Evolutionary conservation across 2,329 filamentous ascomycete species (phyloP), one percentile per base, ranked within the genome.

Genomic region (Xylaria sp.): DNA sequence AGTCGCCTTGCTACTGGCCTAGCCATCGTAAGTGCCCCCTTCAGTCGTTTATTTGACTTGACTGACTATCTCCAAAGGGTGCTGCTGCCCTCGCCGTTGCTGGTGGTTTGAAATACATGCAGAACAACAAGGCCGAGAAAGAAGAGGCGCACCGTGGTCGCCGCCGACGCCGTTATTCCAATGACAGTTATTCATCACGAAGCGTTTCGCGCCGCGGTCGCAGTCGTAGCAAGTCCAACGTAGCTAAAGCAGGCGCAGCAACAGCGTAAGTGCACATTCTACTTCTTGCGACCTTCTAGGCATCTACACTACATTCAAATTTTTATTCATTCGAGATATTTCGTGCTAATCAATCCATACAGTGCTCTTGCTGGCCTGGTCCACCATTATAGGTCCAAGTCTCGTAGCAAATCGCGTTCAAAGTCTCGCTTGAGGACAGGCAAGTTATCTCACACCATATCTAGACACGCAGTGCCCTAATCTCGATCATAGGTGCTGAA

Each of bases 91-190:
- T 89, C 23, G 87, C 87, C 7, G 84, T 87, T 19, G 86, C 87
- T 3, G 87, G 87, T n/a, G 87, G 87, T 4, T 82, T 86, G 65
- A 88, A 89, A 71, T 88, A 88, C 70, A 84, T 85, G 72, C 83
- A 88, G 65, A 82, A 83, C 68, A 84, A 81, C 74, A 87, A 86
- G 70, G 74, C 83, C 46, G 84, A 88, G 46, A 86, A 83, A 70
- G 87, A 88, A 66, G 86, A 89, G 69, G 74, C 80, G 14, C 77
- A 71, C 25, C 83, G 87, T 52, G 87, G 87, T 9, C 83, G 86
- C 46, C 83, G 82, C 69, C 80, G 83, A 33, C 80, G 77, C 43
- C 79, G 84, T 40, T 67, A 79, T 61, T 82, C 79, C 1, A 71
- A 73, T 43, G 78, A 77, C 49, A 77, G 80, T 56, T 79, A 79